Evolutionary conservation across 164 flowering plant species (phyloP), one percentile per base, ranked within the genome.

Genomic region (Paratinospora sagittata): DNA sequence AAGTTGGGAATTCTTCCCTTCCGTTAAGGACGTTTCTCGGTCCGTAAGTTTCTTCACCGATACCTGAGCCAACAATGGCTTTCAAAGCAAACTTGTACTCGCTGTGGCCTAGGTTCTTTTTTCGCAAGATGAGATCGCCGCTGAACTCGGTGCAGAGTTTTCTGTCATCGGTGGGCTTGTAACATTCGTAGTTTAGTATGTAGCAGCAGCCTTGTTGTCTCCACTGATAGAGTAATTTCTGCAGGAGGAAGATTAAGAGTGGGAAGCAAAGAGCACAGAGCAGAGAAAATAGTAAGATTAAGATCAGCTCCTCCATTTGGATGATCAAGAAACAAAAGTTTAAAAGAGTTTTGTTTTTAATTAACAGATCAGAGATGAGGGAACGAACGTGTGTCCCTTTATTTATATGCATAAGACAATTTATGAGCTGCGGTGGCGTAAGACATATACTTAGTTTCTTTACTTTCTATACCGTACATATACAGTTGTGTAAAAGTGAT

Each of bases 21-120:
- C 80, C 90, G 11, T 21, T 70, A 8, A 86, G 6, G 43, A 85
- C 65, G 21, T 43, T 85, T 70, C 68, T 70, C 0, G 88, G 89
- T 10, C 78, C 79, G 36, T 88, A 86, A 11, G 90, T 85, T 43
- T 84, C 80, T 69, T 85, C 92, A 3, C 90, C 88, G 8, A 86
- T 73, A 64, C 90, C 88, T 0, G 89, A 85, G 39, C 71, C 80
- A 4, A 86, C 86, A 0, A 85, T 78, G 68, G 86, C 74, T 67
- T 78, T 68, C 16, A 85, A 64, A 63, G 82, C 84, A 71, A 85
- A 88, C 63, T 78, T 74, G 79, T 73, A 82, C 21, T 88, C 86
- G 27, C 79, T 72, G 19, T 74, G 27, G 1, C 86, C 84, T 0
- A 88, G 80, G 5, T 81, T 75, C 69, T 78, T 80, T 82, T 81